A percentile compares a stretch with the other conserved stretches of the same genome.
These are phyloP conservation scores for Verbascum thapsus DNA, from an alignment of 257 asterid species.

Conservation along the genomic window DNA sequence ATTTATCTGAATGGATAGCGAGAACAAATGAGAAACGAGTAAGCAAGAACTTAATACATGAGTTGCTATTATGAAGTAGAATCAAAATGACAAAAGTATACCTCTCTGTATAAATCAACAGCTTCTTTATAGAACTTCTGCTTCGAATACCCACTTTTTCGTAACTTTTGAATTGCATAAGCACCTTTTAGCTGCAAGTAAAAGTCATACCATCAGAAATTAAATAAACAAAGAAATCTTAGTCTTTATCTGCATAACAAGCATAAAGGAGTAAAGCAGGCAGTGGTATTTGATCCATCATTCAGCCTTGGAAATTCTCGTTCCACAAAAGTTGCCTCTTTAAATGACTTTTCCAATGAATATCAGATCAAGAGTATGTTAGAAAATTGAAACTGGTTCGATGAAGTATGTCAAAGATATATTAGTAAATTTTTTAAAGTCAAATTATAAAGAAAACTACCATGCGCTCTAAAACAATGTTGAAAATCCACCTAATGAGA, in stretches of 20 bases:
- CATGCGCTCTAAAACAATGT: neutral
- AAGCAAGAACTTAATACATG: slow-evolving; percentile 28
- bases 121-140: slow-evolving; percentile 82
- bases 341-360: neutral
- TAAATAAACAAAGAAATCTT: slow-evolving; percentile 2
- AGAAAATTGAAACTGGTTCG: slow-evolving; percentile 4
- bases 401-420: slow-evolving; percentile 10
- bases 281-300: neutral
- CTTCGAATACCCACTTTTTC: slow-evolving; percentile 80
- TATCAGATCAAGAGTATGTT: slow-evolving; percentile 11
- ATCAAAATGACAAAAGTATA: slow-evolving; percentile 32
- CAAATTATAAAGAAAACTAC: neutral
- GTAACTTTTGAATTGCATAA: slow-evolving; percentile 75
- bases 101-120: slow-evolving; percentile 80
- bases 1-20: slow-evolving; percentile 62
- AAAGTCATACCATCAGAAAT: slow-evolving; percentile 27
- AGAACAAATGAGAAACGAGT: slow-evolving; percentile 31
- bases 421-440: neutral
- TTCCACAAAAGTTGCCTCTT: neutral
- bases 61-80: slow-evolving; percentile 3
- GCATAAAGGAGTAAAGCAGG: slow-evolving; percentile 15
- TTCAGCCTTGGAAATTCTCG: neutral
- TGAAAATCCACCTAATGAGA: neutral
- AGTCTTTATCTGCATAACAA: slow-evolving; percentile 9
- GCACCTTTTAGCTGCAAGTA: slow-evolving; percentile 78